Conservation (phyloP, 768 basidiomycete genomes). For the Tylopilus intermedius region DNA sequence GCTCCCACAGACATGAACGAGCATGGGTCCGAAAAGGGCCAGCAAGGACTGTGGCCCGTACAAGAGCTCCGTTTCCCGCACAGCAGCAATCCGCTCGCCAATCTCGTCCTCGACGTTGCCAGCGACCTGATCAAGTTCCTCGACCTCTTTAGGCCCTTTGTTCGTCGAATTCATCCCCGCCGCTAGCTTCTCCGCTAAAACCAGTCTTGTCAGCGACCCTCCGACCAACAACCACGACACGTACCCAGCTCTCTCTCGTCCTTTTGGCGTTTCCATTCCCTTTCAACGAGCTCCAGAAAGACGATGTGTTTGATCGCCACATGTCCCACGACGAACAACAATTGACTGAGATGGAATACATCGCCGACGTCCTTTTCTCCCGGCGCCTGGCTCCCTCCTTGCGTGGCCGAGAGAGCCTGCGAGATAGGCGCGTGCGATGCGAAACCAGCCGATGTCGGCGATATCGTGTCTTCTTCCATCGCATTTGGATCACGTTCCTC, state of each 20-base stretch:
- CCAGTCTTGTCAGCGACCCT: neutral
- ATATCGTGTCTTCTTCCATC: slow-evolving; percentile 44
- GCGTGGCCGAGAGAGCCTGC: slow-evolving; percentile 6
- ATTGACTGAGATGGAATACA: slow-evolving; percentile 83
- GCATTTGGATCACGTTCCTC: slow-evolving; percentile 41
- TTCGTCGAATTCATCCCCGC: slow-evolving; percentile 29
- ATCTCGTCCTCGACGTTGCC: slow-evolving; percentile 99
- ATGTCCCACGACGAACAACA: slow-evolving; percentile 95
- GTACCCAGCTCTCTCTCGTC: slow-evolving; percentile 78
- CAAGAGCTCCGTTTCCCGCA: slow-evolving; percentile 83
- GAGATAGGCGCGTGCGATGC: slow-evolving; percentile 8
- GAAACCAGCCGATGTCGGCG: slow-evolving; percentile 22
- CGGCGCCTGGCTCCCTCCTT: slow-evolving; percentile 5
- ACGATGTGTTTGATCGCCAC: slow-evolving; percentile 98
- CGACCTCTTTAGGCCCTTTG: slow-evolving; percentile 52
- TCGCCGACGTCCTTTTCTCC: slow-evolving; percentile 61
- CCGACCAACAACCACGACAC: slow-evolving; percentile 17
- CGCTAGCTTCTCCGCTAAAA: slow-evolving; percentile 56
- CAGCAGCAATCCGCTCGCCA: slow-evolving; percentile 79
- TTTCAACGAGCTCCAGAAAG: slow-evolving; percentile 89
- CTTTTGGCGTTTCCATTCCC: slow-evolving; percentile 95
- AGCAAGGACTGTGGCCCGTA: slow-evolving; percentile 80
- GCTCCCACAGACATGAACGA: slow-evolving; percentile 85
- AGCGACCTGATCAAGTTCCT: slow-evolving; percentile 95
- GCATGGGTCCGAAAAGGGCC: slow-evolving; percentile 82